These are phyloP conservation scores for Suhomyces panamericanus DNA, from an alignment of 1,139 yeast species.

Conservation along the genomic window DNA sequence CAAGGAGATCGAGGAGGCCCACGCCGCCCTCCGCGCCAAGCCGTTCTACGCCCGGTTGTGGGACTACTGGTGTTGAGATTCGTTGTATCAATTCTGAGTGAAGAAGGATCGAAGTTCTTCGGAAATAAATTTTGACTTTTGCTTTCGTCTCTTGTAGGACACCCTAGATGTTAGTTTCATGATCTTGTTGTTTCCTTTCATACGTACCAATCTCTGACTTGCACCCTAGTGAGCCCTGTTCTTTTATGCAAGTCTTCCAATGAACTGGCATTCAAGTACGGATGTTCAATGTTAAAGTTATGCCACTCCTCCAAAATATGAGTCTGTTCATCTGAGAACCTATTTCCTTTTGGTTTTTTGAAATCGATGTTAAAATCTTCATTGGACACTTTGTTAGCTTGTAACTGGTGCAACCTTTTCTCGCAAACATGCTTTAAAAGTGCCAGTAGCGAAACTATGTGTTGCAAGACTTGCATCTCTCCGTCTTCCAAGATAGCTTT, in stretches of 20 bases:
- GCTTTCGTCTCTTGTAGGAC: constrained; percentile 16
- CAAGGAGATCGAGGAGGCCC: constrained; percentile 27
- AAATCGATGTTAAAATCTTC: constrained; percentile 15
- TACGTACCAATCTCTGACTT: constrained; percentile 18
- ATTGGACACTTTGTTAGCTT: neutral
- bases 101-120: constrained; percentile 10
- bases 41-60: constrained; percentile 20
- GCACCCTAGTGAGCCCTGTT: constrained; percentile 10
- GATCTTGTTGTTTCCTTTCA: neutral
- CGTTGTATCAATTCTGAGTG: neutral
- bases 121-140: constrained; percentile 9
- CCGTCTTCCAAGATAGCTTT: no score
- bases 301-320: constrained; percentile 11
- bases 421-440: no score
- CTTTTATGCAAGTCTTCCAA: neutral
- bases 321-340: neutral
- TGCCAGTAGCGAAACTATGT: no score
- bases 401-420: no score
- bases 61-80: constrained; percentile 19
- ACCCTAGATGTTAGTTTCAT: constrained; percentile 14
- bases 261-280: neutral
- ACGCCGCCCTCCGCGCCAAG: constrained; percentile 11
- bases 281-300: constrained; percentile 7
- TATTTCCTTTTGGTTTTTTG: constrained; percentile 11
- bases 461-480: no score